Evolutionary conservation across 345 rosid species (phyloP).

Genomic region (Lumnitzera littorea): DNA sequence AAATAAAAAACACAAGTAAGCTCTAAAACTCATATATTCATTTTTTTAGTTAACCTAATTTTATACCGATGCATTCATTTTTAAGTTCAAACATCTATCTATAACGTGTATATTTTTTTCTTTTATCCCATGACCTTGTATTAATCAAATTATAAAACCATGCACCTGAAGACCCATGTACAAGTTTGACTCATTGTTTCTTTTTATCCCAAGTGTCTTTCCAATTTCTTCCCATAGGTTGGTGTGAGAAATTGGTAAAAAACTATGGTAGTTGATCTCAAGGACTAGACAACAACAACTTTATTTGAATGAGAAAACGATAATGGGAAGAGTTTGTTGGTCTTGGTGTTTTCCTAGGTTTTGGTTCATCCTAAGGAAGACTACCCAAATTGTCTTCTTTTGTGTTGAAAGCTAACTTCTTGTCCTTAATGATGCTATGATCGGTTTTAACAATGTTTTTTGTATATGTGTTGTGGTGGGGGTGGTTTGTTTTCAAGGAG

Average conservation of each 20-base stretch:
- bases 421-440: neutral
- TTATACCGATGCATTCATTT: too few relatives aligned
- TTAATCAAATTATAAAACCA: too few relatives aligned
- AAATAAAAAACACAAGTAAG: too few relatives aligned
- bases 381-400: conserved; percentile 3
- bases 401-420: conserved; percentile 4
- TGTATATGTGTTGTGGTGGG: neutral
- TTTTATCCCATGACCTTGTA: too few relatives aligned
- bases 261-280: neutral
- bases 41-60: too few relatives aligned
- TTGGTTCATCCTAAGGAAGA: conserved; percentile 1
- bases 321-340: neutral
- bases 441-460: conserved; percentile 5
- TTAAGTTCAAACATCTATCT: too few relatives aligned
- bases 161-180: too few relatives aligned
- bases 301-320: conserved; percentile 1
- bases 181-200: too few relatives aligned
- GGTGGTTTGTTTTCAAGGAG: conserved; percentile 7
- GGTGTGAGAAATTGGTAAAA: neutral
- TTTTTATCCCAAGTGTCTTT: too few relatives aligned
- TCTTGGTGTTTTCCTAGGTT: conserved; percentile 6
- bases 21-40: too few relatives aligned
- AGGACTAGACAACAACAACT: neutral
- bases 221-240: neutral
- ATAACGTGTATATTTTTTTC: too few relatives aligned